A percentile compares a stretch with the other conserved stretches of the same genome.
These are phyloP conservation scores for Aquanectria penicillioides DNA, from an alignment of 2,329 filamentous ascomycete genomes.

Conservation along the genomic window DNA sequence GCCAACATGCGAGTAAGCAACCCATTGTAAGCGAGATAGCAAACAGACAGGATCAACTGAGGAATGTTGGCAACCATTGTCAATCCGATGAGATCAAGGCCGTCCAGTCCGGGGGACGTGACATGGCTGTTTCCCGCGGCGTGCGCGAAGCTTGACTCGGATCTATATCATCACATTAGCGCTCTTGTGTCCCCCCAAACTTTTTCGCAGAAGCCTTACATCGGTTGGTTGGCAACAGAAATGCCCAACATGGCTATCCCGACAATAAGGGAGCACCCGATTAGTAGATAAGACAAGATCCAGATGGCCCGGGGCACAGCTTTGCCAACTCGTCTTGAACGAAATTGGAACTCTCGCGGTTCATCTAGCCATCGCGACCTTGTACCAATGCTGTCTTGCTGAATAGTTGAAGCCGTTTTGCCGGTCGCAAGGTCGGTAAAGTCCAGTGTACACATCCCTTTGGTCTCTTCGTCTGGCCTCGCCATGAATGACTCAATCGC, in stretches of 20 bases:
- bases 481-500: constrained; percentile 31
- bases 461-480: constrained; percentile 24
- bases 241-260: constrained; percentile 14
- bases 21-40: constrained; percentile 27
- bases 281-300: constrained; percentile 23
- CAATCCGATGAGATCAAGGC: background rate
- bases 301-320: constrained; percentile 26
- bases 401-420: background rate
- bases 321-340: constrained; percentile 8
- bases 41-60: constrained; percentile 27
- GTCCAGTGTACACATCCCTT: constrained; percentile 24
- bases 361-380: constrained; percentile 11
- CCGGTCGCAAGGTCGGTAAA: constrained; percentile 2
- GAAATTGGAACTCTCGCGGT: constrained; percentile 17
- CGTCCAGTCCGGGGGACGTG: rapidly evolving
- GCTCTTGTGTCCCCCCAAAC: background rate
- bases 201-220: constrained; percentile 5
- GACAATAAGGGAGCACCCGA: constrained; percentile 17
- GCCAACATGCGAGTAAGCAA: constrained; percentile 33
- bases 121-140: constrained; percentile 16
- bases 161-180: constrained; percentile 6
- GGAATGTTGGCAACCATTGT: constrained; percentile 29
- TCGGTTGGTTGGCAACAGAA: constrained; percentile 1
- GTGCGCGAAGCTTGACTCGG: constrained; percentile 10
- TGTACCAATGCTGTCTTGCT: background rate